Percentiles rank a stretch among this genome's conserved stretches.
These are phyloP conservation scores for Platismatia glauca DNA, from an alignment of 495 filamentous ascomycete genomes.

Conservation along the genomic window DNA sequence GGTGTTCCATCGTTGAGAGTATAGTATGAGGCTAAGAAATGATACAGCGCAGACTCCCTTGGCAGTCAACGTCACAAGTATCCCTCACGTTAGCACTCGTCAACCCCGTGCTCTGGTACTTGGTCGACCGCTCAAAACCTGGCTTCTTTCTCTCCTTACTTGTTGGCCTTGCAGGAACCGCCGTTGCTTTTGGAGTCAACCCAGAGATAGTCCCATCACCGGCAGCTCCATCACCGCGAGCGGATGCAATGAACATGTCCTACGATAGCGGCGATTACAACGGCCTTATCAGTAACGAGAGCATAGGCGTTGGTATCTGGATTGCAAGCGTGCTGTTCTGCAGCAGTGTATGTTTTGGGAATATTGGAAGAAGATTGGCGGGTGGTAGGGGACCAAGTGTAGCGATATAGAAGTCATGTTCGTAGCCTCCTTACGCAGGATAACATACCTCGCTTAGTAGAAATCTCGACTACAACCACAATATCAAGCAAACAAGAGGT, in stretches of 20 bases:
- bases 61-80: conserved; percentile 88
- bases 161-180: conserved; percentile 66
- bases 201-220: conserved; percentile 69
- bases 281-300: conserved; percentile 60
- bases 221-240: conserved; percentile 26
- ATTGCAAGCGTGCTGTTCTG: conserved; percentile 89
- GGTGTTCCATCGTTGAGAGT: background rate
- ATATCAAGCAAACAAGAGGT: background rate
- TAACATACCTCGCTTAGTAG: background rate
- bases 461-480: background rate
- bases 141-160: conserved; percentile 68
- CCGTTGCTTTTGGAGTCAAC: conserved; percentile 59
- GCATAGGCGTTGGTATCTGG: conserved; percentile 74
- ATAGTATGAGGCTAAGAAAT: conserved; percentile 6
- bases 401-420: background rate
- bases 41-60: conserved; percentile 68
- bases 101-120: conserved; percentile 92
- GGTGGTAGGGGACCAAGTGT: conserved; percentile 23
- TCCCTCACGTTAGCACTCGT: conserved; percentile 84
- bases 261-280: conserved; percentile 31
- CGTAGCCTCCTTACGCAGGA: background rate
- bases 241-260: conserved; percentile 19
- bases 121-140: conserved; percentile 80
- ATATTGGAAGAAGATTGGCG: conserved; percentile 77
- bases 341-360: conserved; percentile 90